Conservation (phyloP, 495 filamentous ascomycete species). For the Penicillium ochrochloron region DNA sequence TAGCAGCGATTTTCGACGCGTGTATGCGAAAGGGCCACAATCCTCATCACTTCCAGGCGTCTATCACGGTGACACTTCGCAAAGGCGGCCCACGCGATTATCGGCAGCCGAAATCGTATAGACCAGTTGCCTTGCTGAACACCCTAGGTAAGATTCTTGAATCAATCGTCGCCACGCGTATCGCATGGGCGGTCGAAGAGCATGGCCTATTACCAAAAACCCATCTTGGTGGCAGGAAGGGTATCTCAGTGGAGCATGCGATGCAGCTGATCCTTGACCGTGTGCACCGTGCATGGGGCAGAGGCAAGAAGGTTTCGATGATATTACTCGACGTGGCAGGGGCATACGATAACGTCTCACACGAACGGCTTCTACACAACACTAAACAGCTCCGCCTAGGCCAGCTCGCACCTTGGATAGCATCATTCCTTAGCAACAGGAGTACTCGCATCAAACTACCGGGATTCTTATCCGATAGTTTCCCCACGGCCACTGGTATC, state of each 20-base stretch:
- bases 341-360: too few relatives aligned
- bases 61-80: conserved; percentile 25
- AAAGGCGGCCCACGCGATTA: conserved; percentile 31
- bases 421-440: conserved; percentile 4
- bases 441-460: conserved; percentile 10
- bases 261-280: conserved; percentile 25
- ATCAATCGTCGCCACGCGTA: conserved; percentile 19
- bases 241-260: conserved; percentile 25
- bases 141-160: conserved; percentile 35
- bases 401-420: conserved; percentile 5
- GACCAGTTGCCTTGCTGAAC: conserved; percentile 34
- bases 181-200: conserved; percentile 15
- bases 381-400: background rate
- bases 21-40: conserved; percentile 28
- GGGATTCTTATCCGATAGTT: background rate
- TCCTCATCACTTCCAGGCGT: conserved; percentile 24
- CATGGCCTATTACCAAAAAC: too few relatives aligned
- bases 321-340: too few relatives aligned
- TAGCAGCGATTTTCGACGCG: conserved; percentile 31
- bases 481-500: background rate
- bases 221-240: conserved; percentile 9
- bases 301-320: background rate
- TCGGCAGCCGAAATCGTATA: conserved; percentile 24
- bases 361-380: too few relatives aligned
- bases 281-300: conserved; percentile 28